phyloP scores from a whole-genome alignment of 2,329 filamentous ascomycete species.

The Pseudogymnoascus verrucosus region DNA sequence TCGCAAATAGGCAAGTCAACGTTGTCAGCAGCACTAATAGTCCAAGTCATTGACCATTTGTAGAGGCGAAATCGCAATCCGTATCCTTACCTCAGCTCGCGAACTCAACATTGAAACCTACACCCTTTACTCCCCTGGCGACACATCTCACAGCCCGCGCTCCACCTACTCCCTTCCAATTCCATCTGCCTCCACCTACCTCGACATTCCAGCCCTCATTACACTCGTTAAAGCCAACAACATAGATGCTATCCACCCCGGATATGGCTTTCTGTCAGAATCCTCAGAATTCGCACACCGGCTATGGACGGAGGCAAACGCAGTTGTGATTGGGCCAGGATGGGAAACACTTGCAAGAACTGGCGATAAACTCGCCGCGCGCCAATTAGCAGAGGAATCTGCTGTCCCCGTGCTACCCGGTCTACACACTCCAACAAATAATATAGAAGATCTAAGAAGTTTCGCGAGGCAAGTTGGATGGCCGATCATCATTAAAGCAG shows the following conservation, averaged over 20 bases:
- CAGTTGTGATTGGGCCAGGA: conserved; percentile 64
- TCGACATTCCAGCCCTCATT: conserved; percentile 42
- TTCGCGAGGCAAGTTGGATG: conserved; percentile 30
- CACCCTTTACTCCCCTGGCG: conserved; percentile 46
- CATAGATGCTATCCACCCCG: conserved; percentile 61
- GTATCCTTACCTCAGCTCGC: conserved; percentile 50
- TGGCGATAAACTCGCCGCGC: conserved; percentile 42
- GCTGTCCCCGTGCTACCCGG: conserved; percentile 64
- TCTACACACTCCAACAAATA: conserved; percentile 57
- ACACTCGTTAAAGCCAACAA: conserved; percentile 38
- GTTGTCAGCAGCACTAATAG: not conserved
- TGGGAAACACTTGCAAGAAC: conserved; percentile 20
- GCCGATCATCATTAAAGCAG: conserved; percentile 51
- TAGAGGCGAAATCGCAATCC: conserved; percentile 56
- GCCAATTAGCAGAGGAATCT: conserved; percentile 57
- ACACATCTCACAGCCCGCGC: conserved; percentile 45
- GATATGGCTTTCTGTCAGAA: conserved; percentile 64
- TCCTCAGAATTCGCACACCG: conserved; percentile 60
- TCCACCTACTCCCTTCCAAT: conserved; percentile 41
- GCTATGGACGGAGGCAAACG: conserved; percentile 56
- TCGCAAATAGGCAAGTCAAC: conserved; percentile 41
- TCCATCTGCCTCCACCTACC: conserved; percentile 42
- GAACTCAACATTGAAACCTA: conserved; percentile 50
- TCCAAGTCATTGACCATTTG: not conserved
- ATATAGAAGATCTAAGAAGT: conserved; percentile 51